Evolutionary conservation across 495 filamentous ascomycete species (phyloP).

Genomic region (Penicillium subrubescens): DNA sequence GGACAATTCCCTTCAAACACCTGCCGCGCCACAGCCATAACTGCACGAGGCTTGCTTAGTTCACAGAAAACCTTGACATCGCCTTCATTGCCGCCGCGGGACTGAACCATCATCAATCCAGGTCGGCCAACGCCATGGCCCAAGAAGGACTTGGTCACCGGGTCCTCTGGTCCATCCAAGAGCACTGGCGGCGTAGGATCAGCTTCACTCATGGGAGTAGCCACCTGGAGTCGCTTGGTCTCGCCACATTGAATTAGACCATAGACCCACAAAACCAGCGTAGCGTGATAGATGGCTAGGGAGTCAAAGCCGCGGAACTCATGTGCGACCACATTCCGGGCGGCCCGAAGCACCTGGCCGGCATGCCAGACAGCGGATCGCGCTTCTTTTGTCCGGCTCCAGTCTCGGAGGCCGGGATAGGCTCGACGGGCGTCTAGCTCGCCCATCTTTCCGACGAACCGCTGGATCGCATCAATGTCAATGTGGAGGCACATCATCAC

Average conservation of each 20-base stretch:
- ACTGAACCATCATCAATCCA: constrained; percentile 34
- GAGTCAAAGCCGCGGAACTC: constrained; percentile 59
- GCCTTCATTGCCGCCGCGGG: neutral
- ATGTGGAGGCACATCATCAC: constrained; percentile 58
- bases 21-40: constrained; percentile 50
- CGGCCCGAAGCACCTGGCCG: constrained; percentile 57
- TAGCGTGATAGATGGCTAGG: constrained; percentile 57
- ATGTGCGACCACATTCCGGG: constrained; percentile 42
- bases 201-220: constrained; percentile 25
- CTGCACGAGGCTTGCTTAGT: constrained; percentile 28
- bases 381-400: constrained; percentile 51
- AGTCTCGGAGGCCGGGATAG: constrained; percentile 51
- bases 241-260: constrained; percentile 42
- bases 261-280: constrained; percentile 58
- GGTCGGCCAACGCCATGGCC: constrained; percentile 28
- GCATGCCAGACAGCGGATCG: constrained; percentile 60
- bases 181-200: constrained; percentile 1
- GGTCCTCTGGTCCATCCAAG: constrained; percentile 40
- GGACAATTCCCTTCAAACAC: constrained; percentile 49
- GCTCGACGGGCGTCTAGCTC: constrained; percentile 55
- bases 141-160: constrained; percentile 39
- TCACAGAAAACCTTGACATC: constrained; percentile 19
- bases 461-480: constrained; percentile 60
- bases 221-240: neutral
- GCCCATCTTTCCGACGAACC: constrained; percentile 61